Evolutionary conservation across 345 rosid species (phyloP), one percentile per base, ranked within the genome.

Genomic region (Salix arbutifolia): DNA sequence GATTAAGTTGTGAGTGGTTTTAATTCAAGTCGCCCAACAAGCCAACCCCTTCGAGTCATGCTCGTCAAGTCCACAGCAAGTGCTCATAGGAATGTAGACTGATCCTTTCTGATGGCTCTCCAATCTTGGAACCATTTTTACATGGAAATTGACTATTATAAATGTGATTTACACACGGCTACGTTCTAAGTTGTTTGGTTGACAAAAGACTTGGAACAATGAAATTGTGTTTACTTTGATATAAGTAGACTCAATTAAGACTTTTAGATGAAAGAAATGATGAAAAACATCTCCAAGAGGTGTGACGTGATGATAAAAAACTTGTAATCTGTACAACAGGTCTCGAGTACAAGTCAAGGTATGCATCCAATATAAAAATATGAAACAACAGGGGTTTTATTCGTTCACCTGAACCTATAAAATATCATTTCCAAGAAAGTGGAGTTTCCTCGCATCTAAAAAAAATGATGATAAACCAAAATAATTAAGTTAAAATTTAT

Each of bases 301-400:
- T 6, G 0, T 33, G 6, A 33, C 5, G 1, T 5, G 0, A 33
- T 33, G 6, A 0, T 4, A 33, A 33, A 33, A 33, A 0, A 5
- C 37, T 33, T 33, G 37, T 1, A 5, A 33, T 0, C 0, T 33
- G 1, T 4, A 33, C 0, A 33, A 0, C 1, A 33, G 1, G 33
- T 31, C 1, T 31, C 4, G 33, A n/a, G 33, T 31, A 4, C 5
- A 5, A 31, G 33, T 31, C 1, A 31, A 0, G 0, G 0, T 5
- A 31, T 31, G n/a, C n/a, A n/a, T n/a, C n/a, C n/a, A n/a, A n/a
- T 31, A 31, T 31, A 31, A 31, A 0, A 31, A 1, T 31, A 0
- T 0, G 5, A 31, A 1, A 31, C 0, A 0, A 0, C 0, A 31
- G 0, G 0, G 0, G 0, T 31, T 31, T 31, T 31, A 31, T 3